These are phyloP conservation scores for Coniochaeta sp. DNA, from an alignment of 2,329 filamentous ascomycete species.

Conservation along the genomic window DNA sequence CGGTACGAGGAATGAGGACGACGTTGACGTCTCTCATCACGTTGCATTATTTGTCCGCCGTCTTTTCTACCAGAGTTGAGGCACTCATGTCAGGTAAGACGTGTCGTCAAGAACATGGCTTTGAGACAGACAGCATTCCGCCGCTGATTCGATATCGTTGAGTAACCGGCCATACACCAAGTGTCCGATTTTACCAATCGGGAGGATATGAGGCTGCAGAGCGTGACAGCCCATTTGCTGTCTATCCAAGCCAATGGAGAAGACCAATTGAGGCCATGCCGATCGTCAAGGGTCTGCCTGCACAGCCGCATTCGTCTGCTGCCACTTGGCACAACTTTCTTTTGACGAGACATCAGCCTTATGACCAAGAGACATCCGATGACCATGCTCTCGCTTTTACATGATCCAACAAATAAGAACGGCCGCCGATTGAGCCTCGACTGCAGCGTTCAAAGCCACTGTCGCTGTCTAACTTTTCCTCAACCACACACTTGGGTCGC, in stretches of 20 bases:
- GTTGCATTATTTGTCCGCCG: no score
- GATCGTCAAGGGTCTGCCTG: conserved; percentile 1
- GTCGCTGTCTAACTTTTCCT: background rate
- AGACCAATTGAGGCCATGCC: conserved; percentile 8
- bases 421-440: background rate
- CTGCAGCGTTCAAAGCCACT: background rate
- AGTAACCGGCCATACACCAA: background rate
- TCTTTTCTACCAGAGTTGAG: no score
- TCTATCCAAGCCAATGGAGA: background rate
- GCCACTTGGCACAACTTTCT: background rate
- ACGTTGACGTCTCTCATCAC: background rate
- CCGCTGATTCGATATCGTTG: background rate
- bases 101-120: no score
- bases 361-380: background rate
- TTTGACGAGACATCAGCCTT: background rate
- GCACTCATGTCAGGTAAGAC: no score
- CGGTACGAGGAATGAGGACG: background rate
- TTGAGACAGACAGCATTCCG: no score
- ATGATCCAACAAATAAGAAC: background rate
- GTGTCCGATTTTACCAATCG: background rate
- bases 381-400: background rate
- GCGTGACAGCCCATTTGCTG: background rate
- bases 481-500: background rate
- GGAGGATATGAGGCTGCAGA: background rate
- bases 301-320: background rate